Base-by-base conservation (phyloP, 108 stramenopile genomes). In the Conticribra weissflogii region DNA sequence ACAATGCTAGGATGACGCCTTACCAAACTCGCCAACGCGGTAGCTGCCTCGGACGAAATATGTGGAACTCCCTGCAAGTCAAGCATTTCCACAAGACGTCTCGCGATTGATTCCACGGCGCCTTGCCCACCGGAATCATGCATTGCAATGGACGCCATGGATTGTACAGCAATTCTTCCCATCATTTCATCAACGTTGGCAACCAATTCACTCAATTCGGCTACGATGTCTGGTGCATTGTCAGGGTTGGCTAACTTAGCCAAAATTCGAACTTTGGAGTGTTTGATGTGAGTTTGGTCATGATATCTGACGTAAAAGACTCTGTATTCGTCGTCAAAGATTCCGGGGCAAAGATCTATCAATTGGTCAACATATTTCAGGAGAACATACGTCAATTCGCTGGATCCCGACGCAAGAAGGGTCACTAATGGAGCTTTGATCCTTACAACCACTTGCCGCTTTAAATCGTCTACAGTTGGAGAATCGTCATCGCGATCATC, bases 281-380 rank as follows among this genome's bases (percentile, higher is more conserved):
- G 93, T 81, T 99, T 97, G 51, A 98, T 93, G 54, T 88, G 85
- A 8, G 97, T 91, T 24, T 96, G 98, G 75, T 99, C 99, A 48
- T 70, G 68, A 78, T 97, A 97, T 48, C 93, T 85, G 17, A 96
- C 85, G 66, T 97, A 99, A 66, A 99, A 98, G 59, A 96, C 96
- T 32, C 98, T 90, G 69, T 95, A 99, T 60, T 99, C 99, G 69
- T 90, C 91, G 61, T 97, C 96, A 74, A 99, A 99, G 22, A 97
- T 78, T 55, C 96, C 97, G 5, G 97, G 97, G 64, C 95, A 91
- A 46, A 94, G 81, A 30, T 93, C 84, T 36, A 97, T 84, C 84
- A 99, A 81, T 44, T 83, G 45, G 53, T 98, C 94, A 15, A 97
- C 90, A 79, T 99, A 97, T 74, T 96, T 94, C 24, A 99, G 81